These are phyloP conservation scores for Toxicodendron radicans DNA, from an alignment of 345 rosid species.

Conservation along the genomic window DNA sequence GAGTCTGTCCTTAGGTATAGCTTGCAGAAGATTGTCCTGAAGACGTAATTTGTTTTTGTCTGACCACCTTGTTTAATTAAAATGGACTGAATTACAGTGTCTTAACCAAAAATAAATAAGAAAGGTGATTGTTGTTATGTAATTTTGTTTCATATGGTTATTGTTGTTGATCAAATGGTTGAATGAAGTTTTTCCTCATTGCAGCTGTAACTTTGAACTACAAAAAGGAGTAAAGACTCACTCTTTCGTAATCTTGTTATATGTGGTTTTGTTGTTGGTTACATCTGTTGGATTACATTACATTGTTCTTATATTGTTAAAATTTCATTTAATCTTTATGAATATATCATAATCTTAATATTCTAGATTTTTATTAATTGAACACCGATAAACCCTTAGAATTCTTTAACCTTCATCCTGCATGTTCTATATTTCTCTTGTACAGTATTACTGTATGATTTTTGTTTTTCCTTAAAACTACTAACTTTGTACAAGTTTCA, in stretches of 20 bases:
- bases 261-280: background rate
- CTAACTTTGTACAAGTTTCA: background rate
- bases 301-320: no score
- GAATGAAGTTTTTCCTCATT: background rate
- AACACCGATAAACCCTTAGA: no score
- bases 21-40: background rate
- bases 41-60: no score
- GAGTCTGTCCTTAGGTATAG: background rate
- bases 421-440: background rate
- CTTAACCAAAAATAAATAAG: background rate
- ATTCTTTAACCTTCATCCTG: no score
- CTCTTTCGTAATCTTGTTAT: background rate
- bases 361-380: no score
- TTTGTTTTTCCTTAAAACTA: background rate
- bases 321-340: background rate
- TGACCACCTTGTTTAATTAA: no score
- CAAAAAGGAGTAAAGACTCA: background rate
- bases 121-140: background rate
- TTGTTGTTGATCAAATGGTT: background rate
- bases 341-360: no score
- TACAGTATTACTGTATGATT: background rate
- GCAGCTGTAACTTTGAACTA: background rate
- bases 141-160: no score
- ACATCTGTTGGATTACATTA: background rate
- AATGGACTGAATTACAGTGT: no score